Conservation (phyloP, 2,329 filamentous ascomycete genomes). For the Sordariomycetes sp. region DNA sequence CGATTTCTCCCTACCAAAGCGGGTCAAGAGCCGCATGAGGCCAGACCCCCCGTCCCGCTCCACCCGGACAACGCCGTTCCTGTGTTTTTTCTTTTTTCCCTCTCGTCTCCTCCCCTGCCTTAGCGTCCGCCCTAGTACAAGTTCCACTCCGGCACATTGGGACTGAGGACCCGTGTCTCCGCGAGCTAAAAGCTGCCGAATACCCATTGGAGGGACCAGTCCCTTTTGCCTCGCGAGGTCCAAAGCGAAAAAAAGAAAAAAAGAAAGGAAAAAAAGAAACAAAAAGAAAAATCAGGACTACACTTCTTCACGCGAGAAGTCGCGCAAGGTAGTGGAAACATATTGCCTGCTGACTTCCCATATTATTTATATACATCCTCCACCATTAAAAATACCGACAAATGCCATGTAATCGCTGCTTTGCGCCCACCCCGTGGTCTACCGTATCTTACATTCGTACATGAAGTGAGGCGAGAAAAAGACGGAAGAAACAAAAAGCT, state of each 20-base stretch:
- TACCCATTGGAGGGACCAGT: neutral
- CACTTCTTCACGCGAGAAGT: no score
- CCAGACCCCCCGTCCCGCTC: neutral
- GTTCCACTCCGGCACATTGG: neutral
- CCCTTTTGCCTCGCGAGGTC: neutral
- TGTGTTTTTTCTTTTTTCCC: no score
- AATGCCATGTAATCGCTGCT: neutral
- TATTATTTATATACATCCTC: neutral
- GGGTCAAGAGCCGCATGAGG: neutral
- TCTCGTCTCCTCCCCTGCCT: neutral
- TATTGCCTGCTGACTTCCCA: no score
- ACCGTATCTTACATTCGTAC: constrained; percentile 1
- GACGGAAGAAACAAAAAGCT: neutral
- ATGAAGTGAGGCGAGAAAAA: neutral
- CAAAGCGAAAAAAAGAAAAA: no score
- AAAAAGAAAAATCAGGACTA: no score
- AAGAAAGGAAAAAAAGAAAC: no score
- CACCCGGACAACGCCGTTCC: neutral
- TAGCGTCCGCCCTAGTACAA: neutral
- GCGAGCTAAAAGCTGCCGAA: neutral
- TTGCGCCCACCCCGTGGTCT: neutral
- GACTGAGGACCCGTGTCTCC: neutral
- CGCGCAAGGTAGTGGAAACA: no score
- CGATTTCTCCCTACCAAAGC: neutral
- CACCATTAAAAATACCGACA: neutral